These are phyloP conservation scores for Voacanga thouarsii DNA, from an alignment of 257 asterid species.

Conservation along the genomic window DNA sequence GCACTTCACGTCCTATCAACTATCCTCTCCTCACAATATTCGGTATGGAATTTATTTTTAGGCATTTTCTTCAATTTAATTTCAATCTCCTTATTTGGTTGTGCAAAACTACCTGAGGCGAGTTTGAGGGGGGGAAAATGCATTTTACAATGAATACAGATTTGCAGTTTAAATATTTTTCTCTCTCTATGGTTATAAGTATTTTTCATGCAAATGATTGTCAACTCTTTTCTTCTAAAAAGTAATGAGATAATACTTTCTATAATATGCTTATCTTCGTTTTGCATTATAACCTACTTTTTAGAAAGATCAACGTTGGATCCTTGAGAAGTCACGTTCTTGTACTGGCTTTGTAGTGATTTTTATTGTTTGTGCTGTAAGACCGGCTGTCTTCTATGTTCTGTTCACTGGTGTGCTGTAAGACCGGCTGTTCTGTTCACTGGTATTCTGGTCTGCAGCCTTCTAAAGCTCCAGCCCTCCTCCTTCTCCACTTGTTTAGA, in stretches of 20 bases:
- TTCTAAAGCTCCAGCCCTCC: too few species aligned
- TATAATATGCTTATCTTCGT: background rate
- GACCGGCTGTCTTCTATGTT: background rate
- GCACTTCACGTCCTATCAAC: conserved; percentile 74
- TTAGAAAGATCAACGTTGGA: background rate
- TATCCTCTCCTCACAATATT: conserved; percentile 58
- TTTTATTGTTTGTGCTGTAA: background rate
- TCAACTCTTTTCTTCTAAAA: background rate
- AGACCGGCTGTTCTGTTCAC: too few species aligned
- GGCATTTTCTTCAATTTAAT: background rate
- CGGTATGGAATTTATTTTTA: conserved; percentile 43
- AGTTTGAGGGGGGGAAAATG: conserved; percentile 1
- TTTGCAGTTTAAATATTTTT: background rate
- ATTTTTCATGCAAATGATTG: background rate
- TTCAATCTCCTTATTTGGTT: background rate
- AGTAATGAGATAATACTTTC: background rate
- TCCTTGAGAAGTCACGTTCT: background rate
- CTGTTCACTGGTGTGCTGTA: too few species aligned
- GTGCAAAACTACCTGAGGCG: background rate
- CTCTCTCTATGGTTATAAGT: background rate
- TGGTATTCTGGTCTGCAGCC: too few species aligned
- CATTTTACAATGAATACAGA: conserved; percentile 1
- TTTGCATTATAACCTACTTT: background rate
- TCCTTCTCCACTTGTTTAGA: too few species aligned
- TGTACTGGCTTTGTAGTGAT: background rate